Conservation (phyloP, 192 early-diverging fungal genomes). For the Backusella circina region DNA sequence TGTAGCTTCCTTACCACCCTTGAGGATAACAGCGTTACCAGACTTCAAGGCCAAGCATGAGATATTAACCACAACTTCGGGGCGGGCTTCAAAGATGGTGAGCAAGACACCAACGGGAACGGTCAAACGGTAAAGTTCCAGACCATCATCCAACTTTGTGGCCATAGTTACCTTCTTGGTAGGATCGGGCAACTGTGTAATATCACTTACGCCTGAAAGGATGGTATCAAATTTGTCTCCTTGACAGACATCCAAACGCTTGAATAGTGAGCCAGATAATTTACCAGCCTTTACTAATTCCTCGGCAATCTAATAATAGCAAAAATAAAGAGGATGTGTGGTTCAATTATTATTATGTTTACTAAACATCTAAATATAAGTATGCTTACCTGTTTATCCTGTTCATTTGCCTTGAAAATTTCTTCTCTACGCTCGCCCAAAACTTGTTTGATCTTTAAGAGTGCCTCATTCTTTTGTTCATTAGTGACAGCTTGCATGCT, state of each 20-base stretch:
- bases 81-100: conserved; percentile 98
- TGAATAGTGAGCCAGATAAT: conserved; percentile 75
- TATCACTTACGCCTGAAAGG: conserved; percentile 86
- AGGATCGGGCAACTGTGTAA: conserved; percentile 82
- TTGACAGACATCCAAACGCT: conserved; percentile 82
- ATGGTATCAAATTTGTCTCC: conserved; percentile 86
- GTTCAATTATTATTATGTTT: neutral
- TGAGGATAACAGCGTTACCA: conserved; percentile 95
- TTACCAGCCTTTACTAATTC: conserved; percentile 68
- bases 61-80: conserved; percentile 98
- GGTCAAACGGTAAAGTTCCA: conserved; percentile 88
- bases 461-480: conserved; percentile 73
- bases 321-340: neutral
- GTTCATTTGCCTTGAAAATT: conserved; percentile 76
- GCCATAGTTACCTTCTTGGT: conserved; percentile 77
- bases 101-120: conserved; percentile 94
- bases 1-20: conserved; percentile 92
- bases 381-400: conserved; percentile 63
- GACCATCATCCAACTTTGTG: conserved; percentile 71
- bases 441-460: conserved; percentile 64
- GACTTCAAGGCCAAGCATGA: conserved; percentile 94
- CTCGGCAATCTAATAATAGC: conserved; percentile 51
- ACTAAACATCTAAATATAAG: neutral
- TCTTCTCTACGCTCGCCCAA: conserved; percentile 60
- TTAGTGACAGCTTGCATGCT: conserved; percentile 64